phyloP scores from a whole-genome alignment of 2,329 filamentous ascomycete genomes.

The Penicillium rolfsii region DNA sequence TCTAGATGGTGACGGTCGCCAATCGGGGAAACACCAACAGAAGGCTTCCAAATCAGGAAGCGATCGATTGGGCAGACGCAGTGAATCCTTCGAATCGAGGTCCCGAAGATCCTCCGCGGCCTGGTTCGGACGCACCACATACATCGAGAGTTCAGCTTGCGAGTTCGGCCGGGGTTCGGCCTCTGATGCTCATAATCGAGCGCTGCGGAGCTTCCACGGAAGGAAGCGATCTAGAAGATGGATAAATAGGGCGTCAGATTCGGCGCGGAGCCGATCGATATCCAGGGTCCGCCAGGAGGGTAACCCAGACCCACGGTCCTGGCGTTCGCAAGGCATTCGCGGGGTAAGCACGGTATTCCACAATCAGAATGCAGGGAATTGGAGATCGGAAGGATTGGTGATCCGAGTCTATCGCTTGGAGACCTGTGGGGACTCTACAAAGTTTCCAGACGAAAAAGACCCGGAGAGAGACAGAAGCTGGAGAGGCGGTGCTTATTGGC shows the following conservation, averaged over 20 bases:
- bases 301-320: background rate
- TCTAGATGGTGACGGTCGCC: conserved; percentile 10
- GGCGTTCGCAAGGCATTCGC: conserved; percentile 4
- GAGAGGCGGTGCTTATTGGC: conserved; percentile 1
- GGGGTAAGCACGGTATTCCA: background rate
- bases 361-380: background rate
- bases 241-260: background rate
- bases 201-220: background rate
- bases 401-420: background rate
- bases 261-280: background rate
- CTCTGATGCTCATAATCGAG: conserved; percentile 1
- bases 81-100: conserved; percentile 23
- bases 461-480: conserved; percentile 5
- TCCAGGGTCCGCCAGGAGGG: background rate
- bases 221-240: conserved; percentile 21
- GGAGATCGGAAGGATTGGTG: background rate
- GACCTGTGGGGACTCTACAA: background rate
- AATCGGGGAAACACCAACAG: conserved; percentile 2
- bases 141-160: conserved; percentile 14
- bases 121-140: conserved; percentile 22
- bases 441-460: conserved; percentile 20
- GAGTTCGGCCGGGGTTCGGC: background rate
- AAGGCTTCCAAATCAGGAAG: conserved; percentile 18
- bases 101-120: conserved; percentile 20
- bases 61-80: conserved; percentile 22